phyloP scores from a whole-genome alignment of 176 grass and related monocot genomes.

The Rhipidocladum racemiflorum region DNA sequence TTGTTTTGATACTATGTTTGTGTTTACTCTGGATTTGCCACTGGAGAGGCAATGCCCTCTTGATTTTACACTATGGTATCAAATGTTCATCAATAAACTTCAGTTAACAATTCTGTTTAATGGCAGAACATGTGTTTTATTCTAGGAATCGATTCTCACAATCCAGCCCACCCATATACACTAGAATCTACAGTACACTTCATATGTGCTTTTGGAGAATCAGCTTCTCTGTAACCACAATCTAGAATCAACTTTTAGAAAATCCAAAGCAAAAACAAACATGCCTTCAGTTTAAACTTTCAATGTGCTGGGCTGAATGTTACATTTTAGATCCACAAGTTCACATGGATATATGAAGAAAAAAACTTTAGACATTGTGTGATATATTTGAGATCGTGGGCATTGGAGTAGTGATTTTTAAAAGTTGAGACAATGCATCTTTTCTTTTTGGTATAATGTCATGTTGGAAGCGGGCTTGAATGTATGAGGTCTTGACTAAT shows the following conservation, averaged over 20 bases:
- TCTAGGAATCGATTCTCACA: no score
- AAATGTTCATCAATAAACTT: not conserved
- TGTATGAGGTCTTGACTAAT: no score
- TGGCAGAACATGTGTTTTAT: not conserved
- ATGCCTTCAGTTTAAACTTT: not conserved
- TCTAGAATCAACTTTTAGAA: no score
- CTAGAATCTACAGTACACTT: no score
- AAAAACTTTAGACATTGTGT: not conserved
- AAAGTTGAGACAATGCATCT: not conserved
- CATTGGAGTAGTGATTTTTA: not conserved
- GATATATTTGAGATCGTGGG: not conserved
- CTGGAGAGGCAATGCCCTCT: not conserved
- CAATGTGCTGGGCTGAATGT: not conserved
- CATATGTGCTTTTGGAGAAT: no score
- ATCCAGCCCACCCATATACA: no score
- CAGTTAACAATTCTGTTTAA: not conserved
- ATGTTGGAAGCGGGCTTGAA: not conserved
- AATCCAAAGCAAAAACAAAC: no score
- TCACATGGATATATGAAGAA: not conserved
- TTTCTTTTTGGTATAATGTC: not conserved
- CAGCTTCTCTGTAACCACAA: no score
- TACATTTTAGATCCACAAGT: not conserved
- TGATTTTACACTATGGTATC: not conserved
- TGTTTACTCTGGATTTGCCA: not conserved
- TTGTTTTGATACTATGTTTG: not conserved